Conservation (phyloP, 176 grass and related monocot genomes). For the Phoenix dactylifera region DNA sequence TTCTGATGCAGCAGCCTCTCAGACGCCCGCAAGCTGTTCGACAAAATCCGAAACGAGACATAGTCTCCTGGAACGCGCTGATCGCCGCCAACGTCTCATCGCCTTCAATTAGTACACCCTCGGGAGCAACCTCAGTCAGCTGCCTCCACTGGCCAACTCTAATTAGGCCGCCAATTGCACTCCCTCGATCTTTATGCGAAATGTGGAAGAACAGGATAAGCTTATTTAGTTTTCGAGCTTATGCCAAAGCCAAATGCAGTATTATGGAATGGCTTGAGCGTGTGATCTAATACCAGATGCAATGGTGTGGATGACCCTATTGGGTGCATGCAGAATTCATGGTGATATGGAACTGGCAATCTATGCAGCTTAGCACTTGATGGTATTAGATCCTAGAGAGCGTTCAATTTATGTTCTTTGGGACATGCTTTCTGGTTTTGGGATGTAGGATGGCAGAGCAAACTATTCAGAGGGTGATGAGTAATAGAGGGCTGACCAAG, state of each 20-base stretch:
- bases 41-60: constrained; percentile 32
- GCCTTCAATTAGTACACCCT: constrained; percentile 36
- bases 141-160: background rate
- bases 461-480: constrained; percentile 53
- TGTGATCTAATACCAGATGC: constrained; percentile 59
- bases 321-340: constrained; percentile 47
- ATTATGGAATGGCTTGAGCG: constrained; percentile 40
- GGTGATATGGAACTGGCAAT: constrained; percentile 46
- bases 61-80: constrained; percentile 54
- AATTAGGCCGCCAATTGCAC: constrained; percentile 28
- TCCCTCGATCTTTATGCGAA: constrained; percentile 30
- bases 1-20: constrained; percentile 12
- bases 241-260: constrained; percentile 37
- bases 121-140: constrained; percentile 29
- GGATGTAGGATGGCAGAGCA: constrained; percentile 52
- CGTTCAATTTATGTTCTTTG: constrained; percentile 57
- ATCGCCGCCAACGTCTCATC: constrained; percentile 35
- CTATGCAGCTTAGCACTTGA: constrained; percentile 28
- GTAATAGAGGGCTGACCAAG: constrained; percentile 42
- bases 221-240: constrained; percentile 28
- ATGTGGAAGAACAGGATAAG: constrained; percentile 26
- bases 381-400: constrained; percentile 31
- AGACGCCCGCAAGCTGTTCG: constrained; percentile 35
- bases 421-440: constrained; percentile 40
- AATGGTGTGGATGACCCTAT: constrained; percentile 65